These are phyloP conservation scores for Calonectria naviculata DNA, from an alignment of 2,329 filamentous ascomycete genomes.

Conservation along the genomic window DNA sequence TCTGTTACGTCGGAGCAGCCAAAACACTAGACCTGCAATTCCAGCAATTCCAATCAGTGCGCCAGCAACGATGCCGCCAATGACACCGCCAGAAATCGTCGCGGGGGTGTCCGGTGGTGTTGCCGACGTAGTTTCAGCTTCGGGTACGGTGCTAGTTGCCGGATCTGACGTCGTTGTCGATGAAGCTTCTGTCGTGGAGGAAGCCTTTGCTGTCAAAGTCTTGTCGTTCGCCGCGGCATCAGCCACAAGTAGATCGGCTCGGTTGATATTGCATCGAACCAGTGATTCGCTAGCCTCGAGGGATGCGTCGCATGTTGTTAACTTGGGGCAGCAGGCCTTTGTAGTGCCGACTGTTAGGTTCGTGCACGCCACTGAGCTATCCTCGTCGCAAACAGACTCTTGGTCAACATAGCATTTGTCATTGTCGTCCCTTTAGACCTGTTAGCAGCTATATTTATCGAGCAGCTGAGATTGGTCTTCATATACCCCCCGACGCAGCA, in stretches of 20 bases:
- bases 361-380: conserved; percentile 21
- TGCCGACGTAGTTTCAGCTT: not conserved
- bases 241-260: conserved; percentile 22
- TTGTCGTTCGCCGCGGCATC: conserved; percentile 1
- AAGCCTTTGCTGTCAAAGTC: conserved; percentile 1
- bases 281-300: conserved; percentile 8
- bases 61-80: conserved; percentile 18
- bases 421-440: conserved; percentile 10
- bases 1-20: conserved; percentile 9
- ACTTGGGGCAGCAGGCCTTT: conserved; percentile 25
- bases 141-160: not conserved
- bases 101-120: not conserved
- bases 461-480: too few species aligned
- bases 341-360: conserved; percentile 15
- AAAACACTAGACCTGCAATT: conserved; percentile 9
- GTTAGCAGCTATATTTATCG: not conserved
- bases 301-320: conserved; percentile 28
- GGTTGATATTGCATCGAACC: conserved; percentile 31
- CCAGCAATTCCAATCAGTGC: conserved; percentile 1
- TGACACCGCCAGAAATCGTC: conserved; percentile 7
- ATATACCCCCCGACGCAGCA: conserved; percentile 30
- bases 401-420: conserved; percentile 31
- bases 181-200: not conserved
- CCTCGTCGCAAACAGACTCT: conserved; percentile 23
- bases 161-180: not conserved